Base-by-base conservation (phyloP, 441 rosid genomes). In the Rhodomyrtus psidioides region DNA sequence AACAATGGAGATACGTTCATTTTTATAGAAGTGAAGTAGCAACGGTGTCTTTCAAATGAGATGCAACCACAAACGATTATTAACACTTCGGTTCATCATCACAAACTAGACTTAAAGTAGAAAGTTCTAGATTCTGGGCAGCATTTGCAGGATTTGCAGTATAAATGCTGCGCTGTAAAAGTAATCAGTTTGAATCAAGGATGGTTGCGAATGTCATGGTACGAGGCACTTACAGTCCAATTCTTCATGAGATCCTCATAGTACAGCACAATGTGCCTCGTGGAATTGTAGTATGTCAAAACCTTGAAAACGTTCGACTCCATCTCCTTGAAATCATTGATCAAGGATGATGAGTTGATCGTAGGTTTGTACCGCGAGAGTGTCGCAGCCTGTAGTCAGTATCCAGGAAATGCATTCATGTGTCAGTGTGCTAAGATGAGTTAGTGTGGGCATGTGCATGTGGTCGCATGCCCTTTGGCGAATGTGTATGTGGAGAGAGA, bases 231-330 rank as follows among this genome's bases (percentile, higher is more conserved):
- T 90, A 97, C 99, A 57, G 94, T 88, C 16, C 12, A 90, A 87
- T 95, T 92, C 87, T 86, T 92, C 15, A 95, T 51, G 6, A 97
- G 93, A 90, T 97, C 99, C 90, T 97, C 99, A 4, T 97, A 97
- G 90, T 91, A 95, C 74, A 97, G 82, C 90, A 94, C 90, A 1
- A 95, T 93, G 86, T 96, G 99, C 28, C 95, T 92, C 2, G 98
- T 95, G 87, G 86, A 92, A 82, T 94, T 94, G 92, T 94, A 97
- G 92, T 94, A 92, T 46, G 88, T 88, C 83, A 96, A 87, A 27
- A 97, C 96, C 90, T 89, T 88, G 55, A 91, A 85, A 87, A 92
- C 94, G 55, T 88, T 89, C 21, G 84, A 84, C 91, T 95, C 96
- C 55, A 88, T 91, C 62, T 91, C 89, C 88, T 92, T 91, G 83